Conservation (phyloP, 2,329 filamentous ascomycete genomes). For the Cryphonectria radicalis region DNA sequence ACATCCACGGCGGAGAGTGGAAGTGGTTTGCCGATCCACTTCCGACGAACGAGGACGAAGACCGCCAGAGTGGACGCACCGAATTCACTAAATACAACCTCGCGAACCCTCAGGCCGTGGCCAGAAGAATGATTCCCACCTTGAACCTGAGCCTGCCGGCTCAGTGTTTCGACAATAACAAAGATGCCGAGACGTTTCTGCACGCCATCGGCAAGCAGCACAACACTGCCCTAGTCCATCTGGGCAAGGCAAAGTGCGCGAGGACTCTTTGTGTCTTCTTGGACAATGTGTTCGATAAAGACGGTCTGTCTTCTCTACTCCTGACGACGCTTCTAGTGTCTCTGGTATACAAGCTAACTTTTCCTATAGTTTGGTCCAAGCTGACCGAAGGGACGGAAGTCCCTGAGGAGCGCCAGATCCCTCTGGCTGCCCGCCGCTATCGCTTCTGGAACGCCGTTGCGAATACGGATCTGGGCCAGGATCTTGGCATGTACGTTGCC, state of each 20-base stretch:
- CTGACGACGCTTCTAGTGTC: not conserved
- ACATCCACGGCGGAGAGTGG: not conserved
- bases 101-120: not conserved
- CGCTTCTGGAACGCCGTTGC: slow-evolving; percentile 7
- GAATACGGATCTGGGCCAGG: not conserved
- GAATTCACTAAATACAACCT: not conserved
- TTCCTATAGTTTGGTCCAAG: not conserved
- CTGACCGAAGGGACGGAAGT: not conserved
- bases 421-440: not conserved
- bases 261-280: not conserved
- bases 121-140: not conserved
- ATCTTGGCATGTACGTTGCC: not conserved
- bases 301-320: not conserved
- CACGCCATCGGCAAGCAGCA: not conserved
- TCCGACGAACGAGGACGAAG: not conserved
- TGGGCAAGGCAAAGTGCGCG: not conserved
- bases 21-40: slow-evolving; percentile 2
- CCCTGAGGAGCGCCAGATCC: not conserved
- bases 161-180: slow-evolving; percentile 2
- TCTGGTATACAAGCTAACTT: not conserved
- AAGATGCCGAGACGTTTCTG: slow-evolving; percentile 3
- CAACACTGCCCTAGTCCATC: not conserved
- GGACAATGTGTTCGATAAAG: not conserved
- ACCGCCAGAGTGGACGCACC: not conserved
- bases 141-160: not conserved